Evolutionary conservation across 441 rosid genomes (phyloP).

Genomic region (Erysimum pusillum): DNA sequence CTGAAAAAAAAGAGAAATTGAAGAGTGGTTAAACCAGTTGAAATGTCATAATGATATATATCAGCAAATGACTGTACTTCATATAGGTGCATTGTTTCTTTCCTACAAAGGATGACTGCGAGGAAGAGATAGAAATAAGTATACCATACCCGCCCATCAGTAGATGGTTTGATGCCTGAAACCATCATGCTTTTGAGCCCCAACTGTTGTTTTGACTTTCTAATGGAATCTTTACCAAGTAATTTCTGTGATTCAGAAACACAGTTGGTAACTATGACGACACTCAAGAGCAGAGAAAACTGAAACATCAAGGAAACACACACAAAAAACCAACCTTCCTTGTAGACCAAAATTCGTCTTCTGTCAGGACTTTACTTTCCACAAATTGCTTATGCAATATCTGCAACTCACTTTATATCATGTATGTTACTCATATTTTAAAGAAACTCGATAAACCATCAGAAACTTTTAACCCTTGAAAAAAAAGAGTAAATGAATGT

Average conservation of each 20-base stretch:
- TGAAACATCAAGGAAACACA: slow-evolving; percentile 26
- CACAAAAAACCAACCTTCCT: slow-evolving; percentile 67
- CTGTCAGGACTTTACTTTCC: slow-evolving; percentile 73
- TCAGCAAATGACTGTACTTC: background rate
- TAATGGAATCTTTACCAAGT: slow-evolving; percentile 65
- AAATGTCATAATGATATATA: slow-evolving; percentile 3
- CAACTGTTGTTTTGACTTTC: slow-evolving; percentile 70
- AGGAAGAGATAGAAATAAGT: slow-evolving; percentile 32
- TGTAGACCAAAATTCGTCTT: slow-evolving; percentile 91
- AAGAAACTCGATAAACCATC: slow-evolving; percentile 20
- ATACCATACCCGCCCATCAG: slow-evolving; percentile 82
- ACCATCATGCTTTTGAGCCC: slow-evolving; percentile 90
- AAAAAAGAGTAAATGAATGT: slow-evolving; percentile 5
- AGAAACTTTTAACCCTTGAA: slow-evolving; percentile 17
- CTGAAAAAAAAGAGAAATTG: slow-evolving; percentile 60
- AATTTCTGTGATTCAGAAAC: slow-evolving; percentile 63
- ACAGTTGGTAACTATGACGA: slow-evolving; percentile 27
- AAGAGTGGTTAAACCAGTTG: slow-evolving; percentile 13
- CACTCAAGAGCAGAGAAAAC: slow-evolving; percentile 23
- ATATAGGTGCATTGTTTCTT: slow-evolving; percentile 7
- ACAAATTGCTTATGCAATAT: slow-evolving; percentile 86
- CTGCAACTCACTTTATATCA: slow-evolving; percentile 80
- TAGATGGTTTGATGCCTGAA: slow-evolving; percentile 74
- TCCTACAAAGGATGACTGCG: slow-evolving; percentile 8
- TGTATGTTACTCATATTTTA: slow-evolving; percentile 32